Base-by-base conservation (phyloP, 305 asterid species). In the Fraxinus latifolia region DNA sequence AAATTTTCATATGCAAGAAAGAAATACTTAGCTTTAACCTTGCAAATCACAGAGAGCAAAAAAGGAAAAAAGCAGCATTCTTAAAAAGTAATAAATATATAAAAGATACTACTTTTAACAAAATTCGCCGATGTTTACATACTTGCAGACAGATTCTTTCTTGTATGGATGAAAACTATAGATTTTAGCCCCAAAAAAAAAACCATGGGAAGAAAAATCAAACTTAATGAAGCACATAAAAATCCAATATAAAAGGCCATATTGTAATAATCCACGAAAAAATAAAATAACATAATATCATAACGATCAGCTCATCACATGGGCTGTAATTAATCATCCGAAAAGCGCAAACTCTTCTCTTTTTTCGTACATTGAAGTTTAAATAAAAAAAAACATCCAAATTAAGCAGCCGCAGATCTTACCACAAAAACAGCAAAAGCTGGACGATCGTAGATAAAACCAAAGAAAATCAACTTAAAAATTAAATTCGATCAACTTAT, bases 401-500 rank as follows among this genome's bases (percentile, higher is more conserved):
- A 47, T 1, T 60, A 62, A 76, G 60, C 53, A 86, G 80, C 27
- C 62, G 75, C 77, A 83, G 89, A 90, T 89, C 92, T 88, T 83
- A 90, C 90, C 91, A 82, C 77, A 83, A 75, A 84, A 60, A 82
- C 78, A 50, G 80, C 77, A 79, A 81, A 88, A 76, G 36, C 83
- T 42, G 27, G 80, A 80, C 53, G 89, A 88, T 88, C 89, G 91
- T 84, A 44, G 72, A 84, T 34, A 83, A 75, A 39, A 3, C 12
- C 32, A 17, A 82, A 32, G 60, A 32, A 83, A 79, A 77, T 58
- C 25, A 53, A 75, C 77, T 58, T 50, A 47, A 82, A 75, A 79
- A 39, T 8, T 7, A 37, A 37, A 37, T 37, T 37, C 11, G 44
- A 37, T 37, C 44, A 37, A 37, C 2, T 7, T 37, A 37, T 37